These are phyloP conservation scores for Rhododendron vialii DNA, from an alignment of 148 eudicot genomes.

Conservation along the genomic window DNA sequence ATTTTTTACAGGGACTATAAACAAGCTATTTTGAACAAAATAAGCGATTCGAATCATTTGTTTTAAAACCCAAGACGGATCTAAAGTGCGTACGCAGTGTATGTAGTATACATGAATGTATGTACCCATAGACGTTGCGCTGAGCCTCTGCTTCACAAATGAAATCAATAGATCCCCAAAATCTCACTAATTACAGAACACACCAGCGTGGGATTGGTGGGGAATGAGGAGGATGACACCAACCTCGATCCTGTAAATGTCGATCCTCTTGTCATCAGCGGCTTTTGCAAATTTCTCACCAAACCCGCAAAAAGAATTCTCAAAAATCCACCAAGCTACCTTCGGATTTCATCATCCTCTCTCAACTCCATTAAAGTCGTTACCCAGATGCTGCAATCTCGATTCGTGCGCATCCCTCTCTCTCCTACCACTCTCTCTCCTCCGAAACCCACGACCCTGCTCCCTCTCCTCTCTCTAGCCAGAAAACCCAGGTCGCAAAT, in stretches of 20 bases:
- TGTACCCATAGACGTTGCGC: too few relatives aligned
- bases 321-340: background rate
- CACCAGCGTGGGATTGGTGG: background rate
- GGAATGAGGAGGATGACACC: background rate
- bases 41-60: too few relatives aligned
- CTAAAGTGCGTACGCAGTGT: too few relatives aligned
- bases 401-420: conserved; percentile 6
- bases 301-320: background rate
- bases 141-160: too few relatives aligned
- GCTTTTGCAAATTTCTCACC: background rate
- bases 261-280: background rate
- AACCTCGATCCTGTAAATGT: background rate
- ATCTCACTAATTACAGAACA: background rate
- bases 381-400: conserved; percentile 21
- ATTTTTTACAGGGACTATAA: too few relatives aligned
- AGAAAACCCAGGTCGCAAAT: conserved; percentile 29
- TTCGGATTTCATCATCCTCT: background rate
- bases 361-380: background rate
- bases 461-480: background rate
- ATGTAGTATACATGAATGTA: too few relatives aligned
- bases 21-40: too few relatives aligned
- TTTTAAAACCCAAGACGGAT: too few relatives aligned
- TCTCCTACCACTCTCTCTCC: conserved; percentile 11
- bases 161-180: background rate
- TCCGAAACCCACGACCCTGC: background rate